Evolutionary conservation across 2,329 filamentous ascomycete genomes (phyloP).

Genomic region (Talaromyces sp.): DNA sequence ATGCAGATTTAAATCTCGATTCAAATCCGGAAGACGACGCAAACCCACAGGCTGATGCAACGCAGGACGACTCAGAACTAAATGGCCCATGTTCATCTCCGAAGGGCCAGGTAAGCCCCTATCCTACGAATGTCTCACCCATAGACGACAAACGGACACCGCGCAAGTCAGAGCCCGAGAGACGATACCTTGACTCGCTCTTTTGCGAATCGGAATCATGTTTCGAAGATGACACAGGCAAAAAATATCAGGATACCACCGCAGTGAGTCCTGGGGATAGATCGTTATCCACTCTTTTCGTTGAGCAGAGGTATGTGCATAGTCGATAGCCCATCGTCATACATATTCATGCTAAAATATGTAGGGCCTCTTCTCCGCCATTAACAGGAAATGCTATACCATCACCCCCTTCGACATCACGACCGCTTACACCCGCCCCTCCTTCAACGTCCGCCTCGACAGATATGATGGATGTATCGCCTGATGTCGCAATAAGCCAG

Average conservation of each 20-base stretch:
- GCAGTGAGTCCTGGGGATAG: neutral
- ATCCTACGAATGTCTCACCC: neutral
- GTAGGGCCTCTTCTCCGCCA: neutral
- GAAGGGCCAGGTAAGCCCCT: neutral
- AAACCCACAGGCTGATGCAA: neutral
- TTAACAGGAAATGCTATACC: neutral
- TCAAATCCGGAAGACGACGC: neutral
- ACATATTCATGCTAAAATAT: neutral
- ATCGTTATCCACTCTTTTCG: neutral
- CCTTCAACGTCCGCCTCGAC: neutral
- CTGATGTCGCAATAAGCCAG: neutral
- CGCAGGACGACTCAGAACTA: neutral
- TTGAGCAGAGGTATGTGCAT: neutral
- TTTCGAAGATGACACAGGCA: neutral
- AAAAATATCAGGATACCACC: neutral
- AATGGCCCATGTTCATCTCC: neutral
- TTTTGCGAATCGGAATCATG: neutral
- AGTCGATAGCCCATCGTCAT: neutral
- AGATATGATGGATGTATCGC: neutral
- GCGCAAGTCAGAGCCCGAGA: neutral
- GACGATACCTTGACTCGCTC: neutral
- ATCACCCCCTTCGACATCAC: neutral
- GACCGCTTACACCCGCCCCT: neutral
- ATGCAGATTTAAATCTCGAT: neutral
- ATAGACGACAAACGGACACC: neutral